Conservation (phyloP, 2,329 filamentous ascomycete species). For the Lomentospora prolificans region DNA sequence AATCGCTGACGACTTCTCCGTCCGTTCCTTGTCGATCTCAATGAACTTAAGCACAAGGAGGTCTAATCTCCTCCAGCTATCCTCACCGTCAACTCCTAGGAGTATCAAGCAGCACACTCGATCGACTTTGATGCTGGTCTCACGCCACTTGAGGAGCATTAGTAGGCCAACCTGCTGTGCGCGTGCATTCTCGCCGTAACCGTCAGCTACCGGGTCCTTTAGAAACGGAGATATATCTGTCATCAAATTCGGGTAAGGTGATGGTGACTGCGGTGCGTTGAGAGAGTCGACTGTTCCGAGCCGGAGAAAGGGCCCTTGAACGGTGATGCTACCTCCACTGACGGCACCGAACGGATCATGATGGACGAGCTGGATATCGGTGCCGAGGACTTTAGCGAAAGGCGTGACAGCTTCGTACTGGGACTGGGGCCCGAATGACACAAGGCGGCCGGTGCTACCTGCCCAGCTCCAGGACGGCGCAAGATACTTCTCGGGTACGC, state of each 20-base stretch:
- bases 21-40: not conserved
- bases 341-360: constrained; percentile 1
- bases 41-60: not conserved
- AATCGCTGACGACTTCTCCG: not conserved
- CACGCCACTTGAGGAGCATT: not conserved
- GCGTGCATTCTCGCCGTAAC: not conserved
- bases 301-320: not conserved
- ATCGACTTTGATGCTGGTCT: not conserved
- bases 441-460: not conserved
- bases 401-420: not conserved
- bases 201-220: not conserved
- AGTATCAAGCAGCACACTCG: not conserved
- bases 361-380: not conserved
- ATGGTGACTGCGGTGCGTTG: not conserved
- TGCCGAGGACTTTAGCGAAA: not conserved
- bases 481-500: not conserved
- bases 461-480: constrained; percentile 1
- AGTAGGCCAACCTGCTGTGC: not conserved
- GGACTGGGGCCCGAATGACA: not conserved
- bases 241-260: not conserved
- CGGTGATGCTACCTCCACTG: not conserved
- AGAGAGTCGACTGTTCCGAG: not conserved
- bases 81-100: not conserved
- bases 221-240: not conserved
- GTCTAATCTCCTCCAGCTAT: not conserved